Evolutionary conservation across 2,329 filamentous ascomycete species (phyloP).

Genomic region (Beauveria varroae): DNA sequence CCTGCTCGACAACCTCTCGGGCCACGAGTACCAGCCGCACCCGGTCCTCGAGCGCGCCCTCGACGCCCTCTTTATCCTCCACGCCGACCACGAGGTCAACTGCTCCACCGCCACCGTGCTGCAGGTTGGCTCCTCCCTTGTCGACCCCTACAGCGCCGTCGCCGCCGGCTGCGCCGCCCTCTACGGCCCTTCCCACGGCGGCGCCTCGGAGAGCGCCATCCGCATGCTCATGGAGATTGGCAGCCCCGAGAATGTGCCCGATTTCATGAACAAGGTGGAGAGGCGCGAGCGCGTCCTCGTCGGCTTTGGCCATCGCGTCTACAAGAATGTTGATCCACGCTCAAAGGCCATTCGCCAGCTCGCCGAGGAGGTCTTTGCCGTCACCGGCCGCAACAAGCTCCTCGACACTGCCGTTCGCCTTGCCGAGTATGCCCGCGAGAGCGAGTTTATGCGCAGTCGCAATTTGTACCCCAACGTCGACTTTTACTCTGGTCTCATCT

Average conservation of each 20-base stretch:
- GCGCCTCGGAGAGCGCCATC: slow-evolving; percentile 51
- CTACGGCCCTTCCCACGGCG: slow-evolving; percentile 51
- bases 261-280: slow-evolving; percentile 43
- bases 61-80: slow-evolving; percentile 47
- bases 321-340: slow-evolving; percentile 47
- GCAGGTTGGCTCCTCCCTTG: slow-evolving; percentile 47
- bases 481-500: slow-evolving; percentile 45
- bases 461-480: slow-evolving; percentile 45
- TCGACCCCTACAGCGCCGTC: slow-evolving; percentile 48
- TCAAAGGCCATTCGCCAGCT: slow-evolving; percentile 41
- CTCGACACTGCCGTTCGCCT: slow-evolving; percentile 41
- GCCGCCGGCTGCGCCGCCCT: slow-evolving; percentile 44
- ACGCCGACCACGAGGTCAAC: slow-evolving; percentile 53
- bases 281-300: slow-evolving; percentile 43
- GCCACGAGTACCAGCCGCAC: slow-evolving; percentile 39
- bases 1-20: slow-evolving; percentile 44
- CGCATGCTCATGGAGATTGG: slow-evolving; percentile 46
- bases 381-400: slow-evolving; percentile 43
- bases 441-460: slow-evolving; percentile 40
- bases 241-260: slow-evolving; percentile 40
- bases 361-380: slow-evolving; percentile 41
- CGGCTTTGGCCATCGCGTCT: slow-evolving; percentile 48
- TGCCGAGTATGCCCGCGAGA: slow-evolving; percentile 36
- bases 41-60: slow-evolving; percentile 42
- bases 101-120: slow-evolving; percentile 48